phyloP scores from a whole-genome alignment of 2,329 filamentous ascomycete genomes.

The Aureobasidium zeae region DNA sequence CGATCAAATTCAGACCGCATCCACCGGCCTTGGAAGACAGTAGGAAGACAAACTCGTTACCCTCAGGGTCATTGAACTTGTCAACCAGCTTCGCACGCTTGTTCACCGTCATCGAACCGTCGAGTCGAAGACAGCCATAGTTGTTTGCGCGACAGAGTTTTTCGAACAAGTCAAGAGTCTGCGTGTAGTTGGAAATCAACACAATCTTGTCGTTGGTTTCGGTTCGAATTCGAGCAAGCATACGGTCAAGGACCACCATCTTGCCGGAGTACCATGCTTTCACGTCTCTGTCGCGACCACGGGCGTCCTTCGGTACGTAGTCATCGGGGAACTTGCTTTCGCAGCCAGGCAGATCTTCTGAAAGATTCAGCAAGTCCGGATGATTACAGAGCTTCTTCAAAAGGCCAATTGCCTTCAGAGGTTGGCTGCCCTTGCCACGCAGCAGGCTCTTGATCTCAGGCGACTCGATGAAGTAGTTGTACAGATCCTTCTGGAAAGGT shows the following conservation, averaged over 20 bases:
- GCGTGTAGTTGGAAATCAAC: slow-evolving; percentile 95
- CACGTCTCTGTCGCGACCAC: slow-evolving; percentile 83
- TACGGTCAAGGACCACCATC: slow-evolving; percentile 89
- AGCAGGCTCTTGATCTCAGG: slow-evolving; percentile 89
- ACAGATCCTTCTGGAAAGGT: slow-evolving; percentile 83
- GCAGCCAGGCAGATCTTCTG: slow-evolving; percentile 76
- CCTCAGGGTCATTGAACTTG: slow-evolving; percentile 90
- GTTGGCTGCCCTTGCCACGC: slow-evolving; percentile 88
- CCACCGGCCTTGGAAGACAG: slow-evolving; percentile 94
- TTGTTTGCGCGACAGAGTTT: slow-evolving; percentile 73
- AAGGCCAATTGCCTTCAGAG: slow-evolving; percentile 90
- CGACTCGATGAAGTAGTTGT: slow-evolving; percentile 95
- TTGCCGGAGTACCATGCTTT: slow-evolving; percentile 97
- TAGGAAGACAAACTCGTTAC: slow-evolving; percentile 87
- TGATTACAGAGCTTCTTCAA: slow-evolving; percentile 99
- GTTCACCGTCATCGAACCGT: slow-evolving; percentile 95
- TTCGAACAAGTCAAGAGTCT: slow-evolving; percentile 91
- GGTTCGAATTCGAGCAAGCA: slow-evolving; percentile 89
- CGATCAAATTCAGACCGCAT: slow-evolving; percentile 91
- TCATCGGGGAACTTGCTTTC: slow-evolving; percentile 75
- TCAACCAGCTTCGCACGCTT: slow-evolving; percentile 97
- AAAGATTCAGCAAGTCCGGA: slow-evolving; percentile 78
- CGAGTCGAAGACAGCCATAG: slow-evolving; percentile 81
- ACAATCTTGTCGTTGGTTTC: slow-evolving; percentile 99
- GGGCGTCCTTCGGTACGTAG: slow-evolving; percentile 76